phyloP scores from a whole-genome alignment of 1,284 basidiomycete species.

The Cerioporus squamosus region DNA sequence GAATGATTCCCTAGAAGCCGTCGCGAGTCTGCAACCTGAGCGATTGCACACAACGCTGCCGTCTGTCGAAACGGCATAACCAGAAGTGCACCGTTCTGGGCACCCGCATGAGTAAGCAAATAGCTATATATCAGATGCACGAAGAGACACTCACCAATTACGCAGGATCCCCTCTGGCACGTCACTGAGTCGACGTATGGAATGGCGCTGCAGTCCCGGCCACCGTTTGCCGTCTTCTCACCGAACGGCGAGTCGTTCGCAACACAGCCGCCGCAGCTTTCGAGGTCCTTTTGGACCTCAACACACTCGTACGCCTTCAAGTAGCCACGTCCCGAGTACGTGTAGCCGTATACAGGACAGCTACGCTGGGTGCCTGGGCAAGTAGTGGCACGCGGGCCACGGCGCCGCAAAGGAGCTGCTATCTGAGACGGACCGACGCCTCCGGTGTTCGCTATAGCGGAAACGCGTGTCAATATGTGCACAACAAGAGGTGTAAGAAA shows the following conservation, averaged over 20 bases:
- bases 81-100: no score
- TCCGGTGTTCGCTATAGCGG: no score
- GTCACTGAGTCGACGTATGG: conserved; percentile 27
- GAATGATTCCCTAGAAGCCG: no score
- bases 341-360: conserved; percentile 23
- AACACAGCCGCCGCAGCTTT: conserved; percentile 31
- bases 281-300: conserved; percentile 26
- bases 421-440: no score
- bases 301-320: conserved; percentile 26
- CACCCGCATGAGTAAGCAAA: no score
- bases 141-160: conserved; percentile 23
- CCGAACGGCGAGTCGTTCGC: conserved; percentile 24
- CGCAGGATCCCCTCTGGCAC: conserved; percentile 22
- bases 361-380: conserved; percentile 7
- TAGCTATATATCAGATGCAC: no score
- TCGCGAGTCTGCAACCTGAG: no score
- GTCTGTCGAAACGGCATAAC: no score
- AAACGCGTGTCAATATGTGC: no score
- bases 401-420: no score
- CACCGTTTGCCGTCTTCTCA: conserved; percentile 16
- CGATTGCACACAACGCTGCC: no score
- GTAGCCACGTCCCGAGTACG: conserved; percentile 6
- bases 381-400: conserved; percentile 4
- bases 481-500: no score
- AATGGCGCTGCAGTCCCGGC: conserved; percentile 30